Evolutionary conservation across 257 asterid species (phyloP), one percentile per base, ranked within the genome.

Genomic region (Nicotiana paniculata): DNA sequence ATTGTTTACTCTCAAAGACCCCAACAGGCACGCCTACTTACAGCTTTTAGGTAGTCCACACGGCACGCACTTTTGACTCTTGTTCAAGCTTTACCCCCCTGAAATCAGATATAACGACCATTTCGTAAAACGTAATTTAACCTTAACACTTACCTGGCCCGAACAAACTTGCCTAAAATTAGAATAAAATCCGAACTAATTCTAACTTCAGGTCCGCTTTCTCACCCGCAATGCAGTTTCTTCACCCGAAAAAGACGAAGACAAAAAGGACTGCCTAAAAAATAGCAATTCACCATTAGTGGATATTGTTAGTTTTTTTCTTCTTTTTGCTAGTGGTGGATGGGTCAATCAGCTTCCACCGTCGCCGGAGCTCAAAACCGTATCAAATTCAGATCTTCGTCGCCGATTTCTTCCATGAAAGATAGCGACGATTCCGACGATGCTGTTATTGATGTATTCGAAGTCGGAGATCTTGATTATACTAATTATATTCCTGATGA

Each of bases 311-410:
- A 10, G 18, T n/a, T 9, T 64, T 12, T 13, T 57, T 17, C 24
- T 48, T 77, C 11, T 15, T 61, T 55, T n/a, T 16, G 32, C 16
- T 81, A 81, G 83, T 87, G 82, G 86, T 82, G 79, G 81, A 93
- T 93, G 98, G 98, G 98, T 81, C 95, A 91, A 80, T 90, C 95
- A 28, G 77, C 88, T 82, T 93, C 97, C 82, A 83, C 87, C 68
- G 62, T 79, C 77, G 88, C 86, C 83, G 87, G 87, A 79, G 77
- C 85, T 21, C 70, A 66, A 32, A 65, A 33, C 58, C 77, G 51
- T 76, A 80, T 5, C 15, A 87, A 85, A 78, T 69, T 79, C 72
- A 78, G 84, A 87, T 85, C 88, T 81, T 74, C 86, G 24, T 61
- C 87, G 46, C 15, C 68, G 46, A 53, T 80, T 48, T 64, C 13